phyloP scores from a whole-genome alignment of 1,284 basidiomycete genomes.

The Puccinia hordei region DNA sequence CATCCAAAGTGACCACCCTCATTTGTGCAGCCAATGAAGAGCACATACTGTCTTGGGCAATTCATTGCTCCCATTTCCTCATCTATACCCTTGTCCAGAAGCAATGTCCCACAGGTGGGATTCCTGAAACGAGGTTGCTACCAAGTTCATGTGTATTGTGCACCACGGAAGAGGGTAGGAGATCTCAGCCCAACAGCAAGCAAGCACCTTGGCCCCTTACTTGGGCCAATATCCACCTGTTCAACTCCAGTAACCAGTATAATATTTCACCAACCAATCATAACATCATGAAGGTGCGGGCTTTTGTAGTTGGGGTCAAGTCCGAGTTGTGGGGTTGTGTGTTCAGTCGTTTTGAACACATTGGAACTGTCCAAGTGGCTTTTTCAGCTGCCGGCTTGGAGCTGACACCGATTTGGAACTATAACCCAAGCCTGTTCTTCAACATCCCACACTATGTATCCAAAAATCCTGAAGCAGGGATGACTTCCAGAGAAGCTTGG shows the following conservation, averaged over 20 bases:
- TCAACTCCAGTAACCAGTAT: background rate
- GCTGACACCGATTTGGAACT: slow-evolving; percentile 2
- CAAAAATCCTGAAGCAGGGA: too few relatives aligned
- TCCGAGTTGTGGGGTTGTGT: background rate
- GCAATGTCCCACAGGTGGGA: too few relatives aligned
- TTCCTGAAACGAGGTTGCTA: too few relatives aligned
- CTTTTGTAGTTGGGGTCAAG: background rate
- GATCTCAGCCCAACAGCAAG: background rate
- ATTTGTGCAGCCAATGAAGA: too few relatives aligned
- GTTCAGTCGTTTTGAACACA: background rate
- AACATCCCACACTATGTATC: background rate
- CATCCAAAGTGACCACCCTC: too few relatives aligned
- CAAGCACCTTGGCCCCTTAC: background rate
- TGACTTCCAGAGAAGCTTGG: background rate
- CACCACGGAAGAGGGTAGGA: background rate
- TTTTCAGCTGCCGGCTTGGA: background rate
- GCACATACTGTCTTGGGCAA: too few relatives aligned
- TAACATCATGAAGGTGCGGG: background rate
- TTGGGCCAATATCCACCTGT: background rate
- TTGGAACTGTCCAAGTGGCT: background rate
- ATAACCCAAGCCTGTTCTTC: slow-evolving; percentile 2
- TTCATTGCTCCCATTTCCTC: too few relatives aligned
- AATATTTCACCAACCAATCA: background rate
- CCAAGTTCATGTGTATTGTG: background rate
- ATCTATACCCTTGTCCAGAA: too few relatives aligned